Evolutionary conservation across 2,329 filamentous ascomycete species (phyloP), one percentile per base, ranked within the genome.

Genomic region (Aspergillus melleus): DNA sequence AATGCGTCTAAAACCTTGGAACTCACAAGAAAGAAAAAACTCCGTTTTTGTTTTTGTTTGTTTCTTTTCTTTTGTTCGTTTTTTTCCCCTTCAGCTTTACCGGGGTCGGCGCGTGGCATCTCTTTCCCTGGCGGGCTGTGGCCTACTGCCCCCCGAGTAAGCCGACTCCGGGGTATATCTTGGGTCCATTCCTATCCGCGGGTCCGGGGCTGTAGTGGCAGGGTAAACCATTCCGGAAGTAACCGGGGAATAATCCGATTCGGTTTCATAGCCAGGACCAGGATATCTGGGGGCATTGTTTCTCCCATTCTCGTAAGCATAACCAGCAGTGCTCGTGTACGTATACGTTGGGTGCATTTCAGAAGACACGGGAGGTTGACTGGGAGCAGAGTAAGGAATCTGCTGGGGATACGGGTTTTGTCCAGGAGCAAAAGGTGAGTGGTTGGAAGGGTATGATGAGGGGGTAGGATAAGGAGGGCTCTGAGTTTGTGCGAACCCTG

Each of bases 161-260:
- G 52, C 49, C 42, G 70, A 71, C 61, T 78, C 76, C 64, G 75
- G 72, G 59, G 76, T 75, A 65, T 77, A 79, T 74, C 77, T 77
- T 58, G 74, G 68, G 58, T 78, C 77, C 71, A 77, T 75, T 70
- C 68, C 72, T 72, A 77, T 75, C 71, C 77, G 75, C 53, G 74
- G 70, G 60, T 78, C 76, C 62, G 76, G 68, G 67, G 74, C 74
- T 65, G 74, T 73, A 54, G 72, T 76, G 55, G 76, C 61, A 62
- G 77, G 74, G 65, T 78, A 78, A 53, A 70, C 65, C 63, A 76
- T 77, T 66, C 74, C 74, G 57, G 76, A 71, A 49, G 76, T 74
- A 58, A 74, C 74, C 49, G 74, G 73, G 62, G 76, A 72, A 65
- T 77, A 78, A 39, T 79, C 77, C 61, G 71, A 61, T 51, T 78